Evolutionary conservation across 2,329 filamentous ascomycete genomes (phyloP), one percentile per base, ranked within the genome.

Genomic region (Alternaria tenuissima): DNA sequence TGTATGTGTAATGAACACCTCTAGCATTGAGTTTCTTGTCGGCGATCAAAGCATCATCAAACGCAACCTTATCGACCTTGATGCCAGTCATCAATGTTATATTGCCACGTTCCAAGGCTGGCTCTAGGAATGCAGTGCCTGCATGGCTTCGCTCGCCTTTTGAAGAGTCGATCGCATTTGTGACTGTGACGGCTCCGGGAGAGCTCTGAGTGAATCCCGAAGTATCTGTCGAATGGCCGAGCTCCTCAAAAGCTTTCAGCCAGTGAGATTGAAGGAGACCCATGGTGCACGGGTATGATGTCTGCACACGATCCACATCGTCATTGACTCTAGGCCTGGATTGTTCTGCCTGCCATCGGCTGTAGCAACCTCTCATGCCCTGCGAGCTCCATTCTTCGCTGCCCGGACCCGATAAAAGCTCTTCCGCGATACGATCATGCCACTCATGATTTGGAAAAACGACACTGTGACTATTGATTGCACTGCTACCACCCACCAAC

Each of bases 61-160:
- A 70, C 18, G 36, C 53, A 42, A 68, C 62, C 52, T 48, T 65
- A 16, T 63, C 52, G 14, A 65, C 66, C 24, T 65, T 64, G 14
- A 59, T 57, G 28, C 61, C 64, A 8, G 65, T 64, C 32, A 16
- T 58, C 16, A 67, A 60, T 18, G 46, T 57, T 26, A 67, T 57
- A 39, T 67, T 70, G 24, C 59, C 64, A 47, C 64, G 46, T 55
- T 59, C 49, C 34, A 72, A 48, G 14, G 66, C 61, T 44, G 66
- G 57, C 18, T 68, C 64, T 41, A 70, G 20, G 48, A 63, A 70
- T 22, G 66, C 64, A 18, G 57, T 63, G 14, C 57, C 67, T 46
- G 62, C 67, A 55, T 70, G 66, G 22, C 67, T 70, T 43, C 66
- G 52, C 49, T 70, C 67, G 12, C 60, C 66, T 34, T 58, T 70